Conservation (phyloP, 2,329 filamentous ascomycete species). For the Phyllachora maydis region DNA sequence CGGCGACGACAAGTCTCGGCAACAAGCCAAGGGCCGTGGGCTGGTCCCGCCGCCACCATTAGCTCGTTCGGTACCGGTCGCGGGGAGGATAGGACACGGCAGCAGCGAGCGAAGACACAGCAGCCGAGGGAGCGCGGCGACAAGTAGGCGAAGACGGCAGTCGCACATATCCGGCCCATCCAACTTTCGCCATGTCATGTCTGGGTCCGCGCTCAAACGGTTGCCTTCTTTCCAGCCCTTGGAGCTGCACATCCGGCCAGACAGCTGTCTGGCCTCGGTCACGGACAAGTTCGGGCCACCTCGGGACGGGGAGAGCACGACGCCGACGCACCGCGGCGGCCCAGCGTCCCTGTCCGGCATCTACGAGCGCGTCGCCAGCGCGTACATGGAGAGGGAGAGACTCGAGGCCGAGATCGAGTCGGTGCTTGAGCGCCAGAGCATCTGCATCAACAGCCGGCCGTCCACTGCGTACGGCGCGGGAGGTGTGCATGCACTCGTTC, state of each 20-base stretch:
- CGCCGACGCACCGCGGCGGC: conserved; percentile 18
- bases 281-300: too few relatives aligned
- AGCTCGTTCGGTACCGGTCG: too few relatives aligned
- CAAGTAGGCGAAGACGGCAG: too few relatives aligned
- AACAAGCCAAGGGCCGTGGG: too few relatives aligned
- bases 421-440: conserved; percentile 36
- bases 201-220: too few relatives aligned
- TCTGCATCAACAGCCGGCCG: conserved; percentile 30
- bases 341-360: conserved; percentile 29
- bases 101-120: too few relatives aligned
- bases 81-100: too few relatives aligned
- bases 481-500: conserved; percentile 7
- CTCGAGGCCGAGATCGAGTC: conserved; percentile 38
- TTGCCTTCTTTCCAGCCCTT: conserved; percentile 35
- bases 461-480: conserved; percentile 24
- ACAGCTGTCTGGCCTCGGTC: too few relatives aligned
- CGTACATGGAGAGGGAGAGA: conserved; percentile 35
- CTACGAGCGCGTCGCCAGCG: conserved; percentile 32
- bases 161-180: conserved; percentile 36
- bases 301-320: conserved; percentile 13
- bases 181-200: conserved; percentile 37
- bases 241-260: conserved; percentile 37
- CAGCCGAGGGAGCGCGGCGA: too few relatives aligned
- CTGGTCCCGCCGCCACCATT: too few relatives aligned
- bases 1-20: too few relatives aligned